A percentile compares a stretch with the other conserved stretches of the same genome.
phyloP scores from a whole-genome alignment of 306 rosid species.

The Prunus mume region DNA sequence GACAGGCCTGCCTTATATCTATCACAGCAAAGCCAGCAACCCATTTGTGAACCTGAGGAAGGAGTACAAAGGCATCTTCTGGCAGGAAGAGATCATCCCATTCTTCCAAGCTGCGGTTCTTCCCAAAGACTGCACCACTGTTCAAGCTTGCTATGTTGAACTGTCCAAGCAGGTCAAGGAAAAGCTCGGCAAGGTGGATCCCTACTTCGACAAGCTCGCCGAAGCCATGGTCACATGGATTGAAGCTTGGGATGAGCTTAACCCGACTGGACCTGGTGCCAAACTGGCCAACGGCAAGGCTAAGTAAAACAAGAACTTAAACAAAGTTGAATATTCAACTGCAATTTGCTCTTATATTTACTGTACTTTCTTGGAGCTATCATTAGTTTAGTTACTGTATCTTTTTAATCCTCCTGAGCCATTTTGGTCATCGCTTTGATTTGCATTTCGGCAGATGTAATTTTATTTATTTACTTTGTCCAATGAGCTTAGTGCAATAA shows the following conservation, averaged over 20 bases:
- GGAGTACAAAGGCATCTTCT: conserved; percentile 67
- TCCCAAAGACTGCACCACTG: conserved; percentile 76
- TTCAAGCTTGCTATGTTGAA: conserved; percentile 84
- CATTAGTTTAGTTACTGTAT: conserved; percentile 7
- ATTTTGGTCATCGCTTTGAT: conserved; percentile 9
- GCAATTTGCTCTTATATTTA: not conserved
- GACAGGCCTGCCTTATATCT: conserved; percentile 81
- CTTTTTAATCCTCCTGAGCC: conserved; percentile 10
- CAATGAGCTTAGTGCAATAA: conserved; percentile 30
- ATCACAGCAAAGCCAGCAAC: conserved; percentile 63
- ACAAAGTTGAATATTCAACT: not conserved
- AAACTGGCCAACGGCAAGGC: conserved; percentile 37
- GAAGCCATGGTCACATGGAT: conserved; percentile 69
- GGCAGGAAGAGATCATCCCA: conserved; percentile 79
- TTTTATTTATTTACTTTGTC: conserved; percentile 16
- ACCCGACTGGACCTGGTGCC: conserved; percentile 32
- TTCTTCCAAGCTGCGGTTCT: conserved; percentile 55
- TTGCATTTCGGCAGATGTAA: conserved; percentile 27
- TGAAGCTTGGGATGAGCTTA: conserved; percentile 66
- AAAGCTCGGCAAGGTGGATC: conserved; percentile 70
- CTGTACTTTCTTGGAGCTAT: not conserved
- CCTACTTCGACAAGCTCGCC: conserved; percentile 68
- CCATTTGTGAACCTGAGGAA: conserved; percentile 74
- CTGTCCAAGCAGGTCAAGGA: conserved; percentile 86
- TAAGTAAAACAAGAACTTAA: not conserved